These are phyloP conservation scores for Pseudomonodictys pantanalensis DNA, from an alignment of 495 filamentous ascomycete genomes.

Conservation along the genomic window DNA sequence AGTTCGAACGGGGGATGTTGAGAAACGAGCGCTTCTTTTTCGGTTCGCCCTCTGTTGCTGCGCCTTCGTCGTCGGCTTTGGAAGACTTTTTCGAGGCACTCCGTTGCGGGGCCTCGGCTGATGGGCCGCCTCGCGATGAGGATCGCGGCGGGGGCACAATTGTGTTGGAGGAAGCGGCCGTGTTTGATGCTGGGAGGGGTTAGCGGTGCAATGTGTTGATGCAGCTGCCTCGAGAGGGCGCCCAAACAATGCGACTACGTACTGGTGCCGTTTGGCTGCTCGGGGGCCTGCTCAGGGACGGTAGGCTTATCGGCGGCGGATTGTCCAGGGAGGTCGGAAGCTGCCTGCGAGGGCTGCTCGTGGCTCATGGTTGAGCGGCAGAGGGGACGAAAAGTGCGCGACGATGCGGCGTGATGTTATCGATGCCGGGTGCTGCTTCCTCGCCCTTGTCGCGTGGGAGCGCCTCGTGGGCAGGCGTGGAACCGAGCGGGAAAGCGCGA, in stretches of 20 bases:
- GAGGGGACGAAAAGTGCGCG: constrained; percentile 7
- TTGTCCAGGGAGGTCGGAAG: constrained; percentile 35
- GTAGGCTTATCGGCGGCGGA: constrained; percentile 31
- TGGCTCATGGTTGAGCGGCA: constrained; percentile 50
- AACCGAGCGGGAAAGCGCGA: background rate
- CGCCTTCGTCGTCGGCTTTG: constrained; percentile 8
- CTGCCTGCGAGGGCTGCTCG: constrained; percentile 42
- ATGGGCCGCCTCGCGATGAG: constrained; percentile 26
- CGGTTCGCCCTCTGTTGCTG: constrained; percentile 17
- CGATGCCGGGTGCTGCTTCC: constrained; percentile 26
- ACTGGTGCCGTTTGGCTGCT: constrained; percentile 30
- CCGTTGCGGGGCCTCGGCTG: constrained; percentile 23
- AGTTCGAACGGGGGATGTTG: constrained; percentile 32
- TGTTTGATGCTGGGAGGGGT: background rate
- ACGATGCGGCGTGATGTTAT: background rate
- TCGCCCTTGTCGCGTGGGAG: constrained; percentile 30
- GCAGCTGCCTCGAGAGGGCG: background rate
- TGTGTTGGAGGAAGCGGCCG: constrained; percentile 8
- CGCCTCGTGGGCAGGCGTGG: constrained; percentile 20
- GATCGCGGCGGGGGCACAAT: constrained; percentile 22
- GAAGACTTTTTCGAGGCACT: constrained; percentile 18
- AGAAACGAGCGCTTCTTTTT: constrained; percentile 35
- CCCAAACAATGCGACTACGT: constrained; percentile 3
- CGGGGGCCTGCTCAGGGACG: constrained; percentile 7
- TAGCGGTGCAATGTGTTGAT: background rate